Conservation (phyloP, 108 stramenopile genomes). For the Nitzschia sp. region DNA sequence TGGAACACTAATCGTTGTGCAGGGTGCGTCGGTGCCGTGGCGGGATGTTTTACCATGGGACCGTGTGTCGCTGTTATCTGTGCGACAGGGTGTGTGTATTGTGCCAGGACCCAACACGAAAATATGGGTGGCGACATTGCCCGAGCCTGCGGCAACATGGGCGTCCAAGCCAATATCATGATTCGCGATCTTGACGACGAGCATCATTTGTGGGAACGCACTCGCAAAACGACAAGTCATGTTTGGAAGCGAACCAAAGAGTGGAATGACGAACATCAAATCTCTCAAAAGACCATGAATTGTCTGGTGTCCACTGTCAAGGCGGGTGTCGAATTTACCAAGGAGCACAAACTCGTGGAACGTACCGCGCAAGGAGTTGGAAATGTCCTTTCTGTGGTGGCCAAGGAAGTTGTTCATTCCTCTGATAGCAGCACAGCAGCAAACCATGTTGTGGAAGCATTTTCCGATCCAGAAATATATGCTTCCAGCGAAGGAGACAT, state of each 20-base stretch:
- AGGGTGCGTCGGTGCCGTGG: not conserved
- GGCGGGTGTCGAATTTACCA: not conserved
- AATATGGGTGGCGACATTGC: slow-evolving; percentile 4
- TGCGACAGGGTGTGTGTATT: not conserved
- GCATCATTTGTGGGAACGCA: not conserved
- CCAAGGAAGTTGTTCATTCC: not conserved
- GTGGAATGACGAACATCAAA: not conserved
- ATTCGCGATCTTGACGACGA: slow-evolving; percentile 5
- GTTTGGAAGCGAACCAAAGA: not conserved
- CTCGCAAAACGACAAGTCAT: not conserved
- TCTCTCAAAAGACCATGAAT: not conserved
- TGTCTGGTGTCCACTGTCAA: not conserved
- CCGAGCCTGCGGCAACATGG: not conserved
- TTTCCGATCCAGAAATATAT: slow-evolving; percentile 4
- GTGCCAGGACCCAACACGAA: not conserved
- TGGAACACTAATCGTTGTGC: not conserved
- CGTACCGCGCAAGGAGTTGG: not conserved
- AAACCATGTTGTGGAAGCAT: not conserved
- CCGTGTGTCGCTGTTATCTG: not conserved
- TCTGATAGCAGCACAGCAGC: not conserved
- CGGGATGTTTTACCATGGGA: not conserved
- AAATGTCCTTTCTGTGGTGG: not conserved
- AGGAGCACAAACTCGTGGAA: not conserved
- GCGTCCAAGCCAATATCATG: slow-evolving; percentile 14
- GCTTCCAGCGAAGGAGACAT: too few relatives aligned